Percentiles rank a stretch among this genome's conserved stretches.
phyloP scores from a whole-genome alignment of 2,329 filamentous ascomycete genomes.

The Sporothrix sp. region DNA sequence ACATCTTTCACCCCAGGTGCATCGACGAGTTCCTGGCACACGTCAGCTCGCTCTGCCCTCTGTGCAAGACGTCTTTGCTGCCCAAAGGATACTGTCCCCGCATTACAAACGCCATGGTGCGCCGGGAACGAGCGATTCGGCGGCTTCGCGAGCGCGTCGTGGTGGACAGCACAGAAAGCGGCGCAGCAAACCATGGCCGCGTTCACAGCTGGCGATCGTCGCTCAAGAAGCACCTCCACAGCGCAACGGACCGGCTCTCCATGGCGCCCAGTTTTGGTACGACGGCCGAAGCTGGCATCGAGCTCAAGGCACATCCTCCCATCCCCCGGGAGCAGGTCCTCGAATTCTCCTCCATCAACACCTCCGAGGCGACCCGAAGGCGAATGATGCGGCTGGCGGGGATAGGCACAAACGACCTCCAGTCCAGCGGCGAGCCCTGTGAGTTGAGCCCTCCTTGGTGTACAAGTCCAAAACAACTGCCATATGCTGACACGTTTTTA shows the following conservation, averaged over 20 bases:
- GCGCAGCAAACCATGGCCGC: slow-evolving; percentile 11
- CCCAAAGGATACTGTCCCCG: slow-evolving; percentile 56
- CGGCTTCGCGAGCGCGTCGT: slow-evolving; percentile 46
- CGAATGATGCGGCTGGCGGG: slow-evolving; percentile 25
- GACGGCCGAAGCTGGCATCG: slow-evolving; percentile 13
- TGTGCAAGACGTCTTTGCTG: slow-evolving; percentile 79
- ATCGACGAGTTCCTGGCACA: slow-evolving; percentile 74
- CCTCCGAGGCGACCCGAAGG: slow-evolving; percentile 16
- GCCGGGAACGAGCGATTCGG: slow-evolving; percentile 62
- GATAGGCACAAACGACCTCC: slow-evolving; percentile 14
- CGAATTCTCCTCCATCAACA: not conserved
- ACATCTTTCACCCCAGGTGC: slow-evolving; percentile 89
- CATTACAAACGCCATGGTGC: slow-evolving; percentile 80
- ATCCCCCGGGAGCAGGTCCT: not conserved
- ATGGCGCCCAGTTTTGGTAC: slow-evolving; percentile 5
- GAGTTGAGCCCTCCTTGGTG: not conserved
- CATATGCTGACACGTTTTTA: not conserved
- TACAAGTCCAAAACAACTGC: not conserved
- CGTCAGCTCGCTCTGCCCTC: slow-evolving; percentile 77
- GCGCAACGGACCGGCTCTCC: slow-evolving; percentile 2
- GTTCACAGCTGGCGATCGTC: slow-evolving; percentile 18
- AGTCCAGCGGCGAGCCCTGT: slow-evolving; percentile 17
- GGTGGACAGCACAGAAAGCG: slow-evolving; percentile 29
- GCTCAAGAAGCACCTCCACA: slow-evolving; percentile 19
- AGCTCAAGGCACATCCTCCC: slow-evolving; percentile 13